Percentiles rank a stretch among this genome's conserved stretches.
These are phyloP conservation scores for Pseudopithomyces chartarum DNA, from an alignment of 2,329 filamentous ascomycete genomes.

Conservation along the genomic window DNA sequence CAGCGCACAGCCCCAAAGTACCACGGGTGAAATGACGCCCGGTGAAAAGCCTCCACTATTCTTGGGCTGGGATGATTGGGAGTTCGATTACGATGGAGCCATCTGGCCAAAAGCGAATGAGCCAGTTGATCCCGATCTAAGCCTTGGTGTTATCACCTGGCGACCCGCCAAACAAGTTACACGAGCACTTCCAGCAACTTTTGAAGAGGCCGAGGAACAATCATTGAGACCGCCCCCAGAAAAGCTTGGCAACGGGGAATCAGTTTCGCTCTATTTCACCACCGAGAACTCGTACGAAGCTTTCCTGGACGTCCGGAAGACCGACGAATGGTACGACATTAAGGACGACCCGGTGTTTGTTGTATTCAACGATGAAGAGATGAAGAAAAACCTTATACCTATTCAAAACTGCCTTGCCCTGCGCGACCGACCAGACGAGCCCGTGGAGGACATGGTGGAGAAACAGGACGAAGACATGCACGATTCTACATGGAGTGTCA, in stretches of 20 bases:
- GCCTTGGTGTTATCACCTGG: slow-evolving; percentile 54
- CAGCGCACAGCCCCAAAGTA: slow-evolving; percentile 19
- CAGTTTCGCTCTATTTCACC: slow-evolving; percentile 57
- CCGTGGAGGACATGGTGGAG: slow-evolving; percentile 21
- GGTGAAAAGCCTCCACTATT: slow-evolving; percentile 37
- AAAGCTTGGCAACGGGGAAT: slow-evolving; percentile 47
- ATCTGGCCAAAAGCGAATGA: slow-evolving; percentile 53
- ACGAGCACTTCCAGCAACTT: slow-evolving; percentile 50
- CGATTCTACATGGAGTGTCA: slow-evolving; percentile 43
- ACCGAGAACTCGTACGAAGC: slow-evolving; percentile 50
- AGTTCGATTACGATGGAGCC: slow-evolving; percentile 51
- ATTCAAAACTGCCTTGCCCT: slow-evolving; percentile 50
- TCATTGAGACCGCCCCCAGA: slow-evolving; percentile 45
- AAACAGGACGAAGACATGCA: slow-evolving; percentile 40
- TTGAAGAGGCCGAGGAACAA: slow-evolving; percentile 50
- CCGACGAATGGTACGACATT: slow-evolving; percentile 55
- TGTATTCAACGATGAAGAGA: slow-evolving; percentile 49
- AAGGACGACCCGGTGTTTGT: slow-evolving; percentile 57
- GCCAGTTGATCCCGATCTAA: slow-evolving; percentile 50
- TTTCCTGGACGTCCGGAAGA: slow-evolving; percentile 54
- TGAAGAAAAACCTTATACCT: slow-evolving; percentile 44
- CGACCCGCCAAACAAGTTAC: slow-evolving; percentile 50
- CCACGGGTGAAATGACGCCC: slow-evolving; percentile 20
- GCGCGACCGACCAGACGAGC: slow-evolving; percentile 45
- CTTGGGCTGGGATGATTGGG: slow-evolving; percentile 46